A percentile compares a stretch with the other conserved stretches of the same genome.
phyloP scores from a whole-genome alignment of 176 grass and related monocot genomes.

The Eragrostis nindensis region DNA sequence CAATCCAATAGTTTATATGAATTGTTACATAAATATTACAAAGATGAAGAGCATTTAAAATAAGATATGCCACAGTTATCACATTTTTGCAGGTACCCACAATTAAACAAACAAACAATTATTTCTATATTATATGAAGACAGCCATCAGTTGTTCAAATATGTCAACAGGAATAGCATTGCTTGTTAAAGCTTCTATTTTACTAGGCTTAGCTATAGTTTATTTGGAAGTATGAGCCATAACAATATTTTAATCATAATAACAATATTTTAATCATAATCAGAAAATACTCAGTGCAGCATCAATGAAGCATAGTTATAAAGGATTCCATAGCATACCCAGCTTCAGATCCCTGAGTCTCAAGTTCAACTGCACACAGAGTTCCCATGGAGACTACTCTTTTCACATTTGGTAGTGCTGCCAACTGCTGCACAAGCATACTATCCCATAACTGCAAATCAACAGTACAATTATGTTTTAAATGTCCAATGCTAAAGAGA shows the following conservation, averaged over 20 bases:
- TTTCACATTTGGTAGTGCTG: conserved; percentile 64
- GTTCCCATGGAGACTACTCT: conserved; percentile 83
- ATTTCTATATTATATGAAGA: not conserved
- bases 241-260: too few relatives aligned
- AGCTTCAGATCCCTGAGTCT: conserved; percentile 76
- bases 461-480: conserved; percentile 26
- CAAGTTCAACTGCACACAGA: conserved; percentile 78
- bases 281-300: not conserved
- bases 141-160: not conserved
- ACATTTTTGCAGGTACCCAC: not conserved
- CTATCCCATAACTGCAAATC: conserved; percentile 80
- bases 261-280: not conserved
- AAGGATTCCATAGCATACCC: conserved; percentile 60
- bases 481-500: conserved; percentile 11
- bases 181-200: not conserved
- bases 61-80: not conserved
- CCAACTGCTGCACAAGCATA: conserved; percentile 68
- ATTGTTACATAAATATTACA: not conserved
- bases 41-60: conserved; percentile 8
- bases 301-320: not conserved
- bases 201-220: not conserved
- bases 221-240: not conserved
- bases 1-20: not conserved
- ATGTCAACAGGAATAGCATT: not conserved
- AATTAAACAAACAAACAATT: conserved; percentile 7